A percentile compares a stretch with the other conserved stretches of the same genome.
These are phyloP conservation scores for Coemansia sp. DNA, from an alignment of 192 early-diverging fungal species.

Conservation along the genomic window DNA sequence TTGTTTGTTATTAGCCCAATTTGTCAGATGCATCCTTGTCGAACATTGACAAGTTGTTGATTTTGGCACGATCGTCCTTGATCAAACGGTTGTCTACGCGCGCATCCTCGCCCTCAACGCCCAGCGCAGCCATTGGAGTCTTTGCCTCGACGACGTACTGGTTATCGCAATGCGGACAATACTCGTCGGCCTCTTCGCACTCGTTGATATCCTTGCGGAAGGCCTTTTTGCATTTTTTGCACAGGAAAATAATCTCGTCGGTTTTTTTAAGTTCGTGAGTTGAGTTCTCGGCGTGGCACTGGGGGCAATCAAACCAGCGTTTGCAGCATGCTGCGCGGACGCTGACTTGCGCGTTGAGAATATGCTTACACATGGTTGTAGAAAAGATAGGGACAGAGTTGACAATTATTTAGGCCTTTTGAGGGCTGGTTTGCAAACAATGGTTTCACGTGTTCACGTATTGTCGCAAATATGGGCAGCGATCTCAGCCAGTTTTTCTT, in stretches of 20 bases:
- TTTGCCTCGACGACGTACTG: conserved; percentile 93
- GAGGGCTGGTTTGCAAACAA: background rate
- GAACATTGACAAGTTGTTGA: background rate
- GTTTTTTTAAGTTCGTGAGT: conserved; percentile 79
- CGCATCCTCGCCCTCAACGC: conserved; percentile 92
- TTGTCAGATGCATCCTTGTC: background rate
- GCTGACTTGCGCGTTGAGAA: conserved; percentile 95
- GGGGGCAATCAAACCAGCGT: conserved; percentile 95
- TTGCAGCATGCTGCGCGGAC: conserved; percentile 93
- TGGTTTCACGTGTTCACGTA: background rate
- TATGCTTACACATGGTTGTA: conserved; percentile 86
- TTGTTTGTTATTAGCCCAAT: conserved; percentile 33
- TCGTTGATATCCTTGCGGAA: conserved; percentile 88
- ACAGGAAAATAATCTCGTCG: conserved; percentile 91
- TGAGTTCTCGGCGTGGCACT: conserved; percentile 83
- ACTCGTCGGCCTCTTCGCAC: conserved; percentile 95
- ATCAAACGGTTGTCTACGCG: conserved; percentile 69
- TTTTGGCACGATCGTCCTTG: conserved; percentile 56
- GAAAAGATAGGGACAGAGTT: background rate
- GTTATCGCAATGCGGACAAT: conserved; percentile 98
- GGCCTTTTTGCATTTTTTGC: conserved; percentile 99
- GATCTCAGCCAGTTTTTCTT: background rate
- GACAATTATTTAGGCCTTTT: background rate
- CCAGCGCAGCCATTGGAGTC: conserved; percentile 78
- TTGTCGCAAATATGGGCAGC: background rate